These are phyloP conservation scores for Clathrospora elynae DNA, from an alignment of 2,329 filamentous ascomycete genomes.

Conservation along the genomic window DNA sequence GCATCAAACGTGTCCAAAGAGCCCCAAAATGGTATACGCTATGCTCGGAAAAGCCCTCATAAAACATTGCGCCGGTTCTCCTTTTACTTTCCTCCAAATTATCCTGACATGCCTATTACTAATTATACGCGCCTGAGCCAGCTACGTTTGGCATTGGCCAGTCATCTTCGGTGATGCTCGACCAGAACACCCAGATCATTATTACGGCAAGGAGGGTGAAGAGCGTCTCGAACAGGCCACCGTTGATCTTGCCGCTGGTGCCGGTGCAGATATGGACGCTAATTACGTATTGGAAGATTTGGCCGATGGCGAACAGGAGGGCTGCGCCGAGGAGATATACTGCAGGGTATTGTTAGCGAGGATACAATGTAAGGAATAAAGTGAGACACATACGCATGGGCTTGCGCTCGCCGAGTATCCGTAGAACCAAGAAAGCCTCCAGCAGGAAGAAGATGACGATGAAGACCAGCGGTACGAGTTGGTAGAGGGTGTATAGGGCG, in stretches of 20 bases:
- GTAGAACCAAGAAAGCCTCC: slow-evolving; percentile 81
- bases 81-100: slow-evolving; percentile 26
- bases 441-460: slow-evolving; percentile 85
- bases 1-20: slow-evolving; percentile 34
- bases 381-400: slow-evolving; percentile 74
- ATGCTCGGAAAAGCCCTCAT: slow-evolving; percentile 46
- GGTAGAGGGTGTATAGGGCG: slow-evolving; percentile 91
- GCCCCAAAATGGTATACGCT: slow-evolving; percentile 47
- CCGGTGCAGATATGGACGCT: slow-evolving; percentile 89
- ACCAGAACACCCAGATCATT: slow-evolving; percentile 94
- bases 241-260: slow-evolving; percentile 84
- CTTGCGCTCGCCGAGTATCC: slow-evolving; percentile 82
- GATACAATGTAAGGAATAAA: not conserved
- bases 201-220: slow-evolving; percentile 87
- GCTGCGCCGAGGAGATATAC: slow-evolving; percentile 76
- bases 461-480: slow-evolving; percentile 85
- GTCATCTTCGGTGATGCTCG: slow-evolving; percentile 97
- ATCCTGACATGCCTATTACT: slow-evolving; percentile 12
- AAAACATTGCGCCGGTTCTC: slow-evolving; percentile 42
- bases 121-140: slow-evolving; percentile 49
- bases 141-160: slow-evolving; percentile 70
- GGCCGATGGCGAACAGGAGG: slow-evolving; percentile 85
- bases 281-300: slow-evolving; percentile 94
- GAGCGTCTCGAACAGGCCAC: slow-evolving; percentile 87
- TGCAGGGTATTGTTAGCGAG: slow-evolving; percentile 36